phyloP scores from a whole-genome alignment of 2,329 filamentous ascomycete species.

The Orbilia oligospora region DNA sequence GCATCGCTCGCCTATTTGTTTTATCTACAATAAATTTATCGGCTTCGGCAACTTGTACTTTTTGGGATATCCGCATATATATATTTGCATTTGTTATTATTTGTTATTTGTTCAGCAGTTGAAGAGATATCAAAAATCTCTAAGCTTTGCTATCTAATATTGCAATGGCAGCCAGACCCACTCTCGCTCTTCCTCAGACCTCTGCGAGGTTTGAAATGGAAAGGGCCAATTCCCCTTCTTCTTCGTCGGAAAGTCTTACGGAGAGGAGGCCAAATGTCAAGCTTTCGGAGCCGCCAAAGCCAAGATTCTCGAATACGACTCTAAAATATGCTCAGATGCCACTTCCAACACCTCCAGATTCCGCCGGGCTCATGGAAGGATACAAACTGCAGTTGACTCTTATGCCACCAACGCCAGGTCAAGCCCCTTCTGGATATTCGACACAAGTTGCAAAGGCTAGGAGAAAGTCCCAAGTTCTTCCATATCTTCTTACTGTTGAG shows the following conservation, averaged over 20 bases:
- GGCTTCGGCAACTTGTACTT: conserved; percentile 23
- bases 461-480: conserved; percentile 49
- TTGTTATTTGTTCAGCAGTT: conserved; percentile 22
- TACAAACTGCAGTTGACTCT: conserved; percentile 57
- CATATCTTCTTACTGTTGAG: conserved; percentile 59
- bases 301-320: conserved; percentile 56
- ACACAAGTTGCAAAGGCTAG: conserved; percentile 22
- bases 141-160: conserved; percentile 39
- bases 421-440: conserved; percentile 42
- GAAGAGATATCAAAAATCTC: conserved; percentile 15
- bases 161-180: conserved; percentile 27
- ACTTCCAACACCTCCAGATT: conserved; percentile 58
- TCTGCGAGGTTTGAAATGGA: conserved; percentile 61
- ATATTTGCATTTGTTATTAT: conserved; percentile 43
- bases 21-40: conserved; percentile 27
- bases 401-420: conserved; percentile 59
- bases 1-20: conserved; percentile 28
- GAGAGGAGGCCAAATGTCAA: conserved; percentile 32
- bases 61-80: conserved; percentile 44
- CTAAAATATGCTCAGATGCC: conserved; percentile 60
- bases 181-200: conserved; percentile 47
- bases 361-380: conserved; percentile 54
- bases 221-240: conserved; percentile 36
- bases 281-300: conserved; percentile 44
- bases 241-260: conserved; percentile 52